Evolutionary conservation across 306 rosid species (phyloP), one percentile per base, ranked within the genome.

Genomic region (Glycine latifolia): DNA sequence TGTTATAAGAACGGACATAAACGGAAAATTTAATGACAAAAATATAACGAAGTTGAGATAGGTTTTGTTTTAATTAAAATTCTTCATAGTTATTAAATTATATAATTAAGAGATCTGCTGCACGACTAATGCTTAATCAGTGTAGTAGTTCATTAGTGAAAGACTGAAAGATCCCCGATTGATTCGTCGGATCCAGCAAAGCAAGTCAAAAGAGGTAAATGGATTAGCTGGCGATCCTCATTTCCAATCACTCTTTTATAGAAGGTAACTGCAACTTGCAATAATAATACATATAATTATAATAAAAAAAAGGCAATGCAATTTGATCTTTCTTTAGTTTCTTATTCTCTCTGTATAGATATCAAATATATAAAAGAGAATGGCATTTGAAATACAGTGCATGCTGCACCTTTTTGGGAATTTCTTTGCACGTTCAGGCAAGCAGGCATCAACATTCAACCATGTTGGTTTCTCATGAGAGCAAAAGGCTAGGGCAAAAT

Each of bases 241-340:
- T 16, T 17, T 16, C 4, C 10, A 43, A 17, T 41, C 53, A 69
- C 55, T 56, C 16, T 16, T 41, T 2, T 9, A 41, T n/a, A 69
- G 65, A 68, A 77, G 73, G 59, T 37, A 77, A 39, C 7, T 10
- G 67, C 44, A 60, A 26, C 20, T 26, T 60, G 41, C 10, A 20
- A 26, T 10, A 26, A 26, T 3, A 35, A 37, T 66, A 35, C 17
- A 14, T 53, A 41, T 41, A 39, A 39, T n/a, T 66, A 66, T 66
- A n/a, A 44, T 58, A 70, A 20, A 20, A 20, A 77, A 77, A 67
- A 66, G 66, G 37, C 26, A 67, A 54, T 76, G 71, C 44, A 61
- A 33, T 61, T 61, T 61, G 44, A 15, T 61, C 37, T 48, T 54
- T 62, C 39, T 63, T 54, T 47, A 31, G 41, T 60, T 59, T 26